Evolutionary conservation across 2,329 filamentous ascomycete genomes (phyloP).

Genomic region (Pseudogymnoascus sp.): DNA sequence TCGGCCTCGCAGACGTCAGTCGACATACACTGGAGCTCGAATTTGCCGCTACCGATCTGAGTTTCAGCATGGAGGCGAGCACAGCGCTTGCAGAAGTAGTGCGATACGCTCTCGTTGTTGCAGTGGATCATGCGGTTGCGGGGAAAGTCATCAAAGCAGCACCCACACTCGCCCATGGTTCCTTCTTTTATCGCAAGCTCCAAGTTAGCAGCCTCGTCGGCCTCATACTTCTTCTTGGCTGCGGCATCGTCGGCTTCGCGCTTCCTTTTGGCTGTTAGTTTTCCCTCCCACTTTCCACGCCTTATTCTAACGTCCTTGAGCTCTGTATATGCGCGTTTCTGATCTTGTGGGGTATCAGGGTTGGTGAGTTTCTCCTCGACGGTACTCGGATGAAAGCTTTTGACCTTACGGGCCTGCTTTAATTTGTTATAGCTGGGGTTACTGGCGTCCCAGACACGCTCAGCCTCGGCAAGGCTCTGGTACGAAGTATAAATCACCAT

Average conservation of each 20-base stretch:
- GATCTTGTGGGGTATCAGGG: slow-evolving; percentile 8
- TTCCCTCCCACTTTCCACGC: slow-evolving; percentile 22
- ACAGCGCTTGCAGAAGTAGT: slow-evolving; percentile 62
- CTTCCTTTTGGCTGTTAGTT: slow-evolving; percentile 31
- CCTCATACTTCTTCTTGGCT: slow-evolving; percentile 22
- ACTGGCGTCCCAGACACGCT: slow-evolving; percentile 24
- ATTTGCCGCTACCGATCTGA: slow-evolving; percentile 60
- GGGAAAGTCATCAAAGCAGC: slow-evolving; percentile 61
- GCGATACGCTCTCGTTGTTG: slow-evolving; percentile 36
- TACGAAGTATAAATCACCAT: slow-evolving; percentile 24
- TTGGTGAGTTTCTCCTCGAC: slow-evolving; percentile 5
- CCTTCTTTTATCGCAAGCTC: slow-evolving; percentile 37
- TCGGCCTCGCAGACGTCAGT: slow-evolving; percentile 53
- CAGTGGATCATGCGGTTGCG: slow-evolving; percentile 63
- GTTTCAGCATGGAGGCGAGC: slow-evolving; percentile 55
- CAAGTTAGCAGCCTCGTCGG: slow-evolving; percentile 34
- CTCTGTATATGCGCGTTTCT: slow-evolving; percentile 31
- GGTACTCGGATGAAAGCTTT: slow-evolving; percentile 6
- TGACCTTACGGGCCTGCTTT: slow-evolving; percentile 21
- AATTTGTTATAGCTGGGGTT: slow-evolving; percentile 24
- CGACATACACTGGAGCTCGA: slow-evolving; percentile 63
- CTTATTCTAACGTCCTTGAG: slow-evolving; percentile 31
- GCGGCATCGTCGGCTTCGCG: slow-evolving; percentile 37
- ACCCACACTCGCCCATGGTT: slow-evolving; percentile 57
- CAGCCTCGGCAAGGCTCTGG: slow-evolving; percentile 28